phyloP scores from a whole-genome alignment of 805 yeast species.

The Ogataea methylovora region DNA sequence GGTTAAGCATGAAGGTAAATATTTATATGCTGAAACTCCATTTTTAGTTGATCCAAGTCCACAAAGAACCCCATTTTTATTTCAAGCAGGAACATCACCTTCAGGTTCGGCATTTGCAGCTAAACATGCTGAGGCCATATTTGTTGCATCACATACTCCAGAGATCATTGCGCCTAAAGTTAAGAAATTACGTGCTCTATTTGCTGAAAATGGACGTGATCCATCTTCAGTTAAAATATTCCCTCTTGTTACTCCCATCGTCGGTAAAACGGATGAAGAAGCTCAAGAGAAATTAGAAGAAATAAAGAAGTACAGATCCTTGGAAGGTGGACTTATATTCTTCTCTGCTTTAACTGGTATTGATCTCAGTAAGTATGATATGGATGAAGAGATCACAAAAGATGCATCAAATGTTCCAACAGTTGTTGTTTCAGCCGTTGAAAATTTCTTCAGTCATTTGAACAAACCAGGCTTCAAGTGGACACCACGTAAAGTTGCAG shows the following conservation, averaged over 20 bases:
- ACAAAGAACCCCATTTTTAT: constrained; percentile 22
- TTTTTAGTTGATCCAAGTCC: constrained; percentile 21
- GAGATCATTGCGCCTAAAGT: too few relatives aligned
- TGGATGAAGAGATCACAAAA: constrained; percentile 21
- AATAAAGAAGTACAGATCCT: too few relatives aligned
- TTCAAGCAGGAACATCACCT: constrained; percentile 24
- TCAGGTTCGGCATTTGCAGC: constrained; percentile 25
- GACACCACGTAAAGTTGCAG: constrained; percentile 21
- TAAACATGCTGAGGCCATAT: constrained; percentile 22
- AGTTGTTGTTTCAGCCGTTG: constrained; percentile 23
- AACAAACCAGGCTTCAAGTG: constrained; percentile 11
- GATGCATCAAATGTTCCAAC: constrained; percentile 16
- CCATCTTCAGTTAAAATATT: too few relatives aligned
- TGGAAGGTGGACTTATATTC: too few relatives aligned
- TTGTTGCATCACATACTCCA: constrained; percentile 16
- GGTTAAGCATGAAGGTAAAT: constrained; percentile 21
- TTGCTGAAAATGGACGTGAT: too few relatives aligned
- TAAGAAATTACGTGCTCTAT: too few relatives aligned
- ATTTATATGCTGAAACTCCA: constrained; percentile 21
- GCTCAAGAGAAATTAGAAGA: constrained; percentile 15
- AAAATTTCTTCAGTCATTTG: constrained; percentile 6
- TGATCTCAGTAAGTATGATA: constrained; percentile 27
- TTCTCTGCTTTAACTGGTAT: constrained; percentile 32
- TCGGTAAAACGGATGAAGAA: too few relatives aligned
- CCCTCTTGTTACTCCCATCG: too few relatives aligned